phyloP scores from a whole-genome alignment of 2,329 filamentous ascomycete species.

The Monilinia laxa region DNA sequence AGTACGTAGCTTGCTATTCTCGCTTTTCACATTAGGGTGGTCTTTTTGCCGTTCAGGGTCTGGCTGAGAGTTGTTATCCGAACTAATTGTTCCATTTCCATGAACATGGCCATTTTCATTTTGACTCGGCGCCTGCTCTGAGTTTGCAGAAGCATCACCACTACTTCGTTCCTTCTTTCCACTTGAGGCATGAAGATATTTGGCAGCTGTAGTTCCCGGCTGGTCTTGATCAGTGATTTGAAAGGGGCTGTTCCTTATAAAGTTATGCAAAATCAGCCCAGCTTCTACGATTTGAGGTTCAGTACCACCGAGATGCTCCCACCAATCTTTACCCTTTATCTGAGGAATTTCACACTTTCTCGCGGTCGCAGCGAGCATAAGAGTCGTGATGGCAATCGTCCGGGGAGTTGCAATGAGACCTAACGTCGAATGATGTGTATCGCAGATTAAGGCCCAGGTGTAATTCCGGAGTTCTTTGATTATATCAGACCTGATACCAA shows the following conservation, averaged over 20 bases:
- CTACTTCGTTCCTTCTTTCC: constrained; percentile 12
- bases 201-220: constrained; percentile 14
- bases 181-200: constrained; percentile 22
- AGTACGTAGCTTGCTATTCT: neutral
- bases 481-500: constrained; percentile 56
- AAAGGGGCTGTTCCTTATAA: constrained; percentile 63
- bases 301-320: constrained; percentile 73
- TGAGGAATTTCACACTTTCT: constrained; percentile 72
- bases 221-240: constrained; percentile 16
- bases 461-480: constrained; percentile 74
- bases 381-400: constrained; percentile 78
- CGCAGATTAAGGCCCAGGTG: constrained; percentile 92
- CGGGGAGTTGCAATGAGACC: constrained; percentile 77
- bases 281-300: constrained; percentile 69
- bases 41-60: neutral
- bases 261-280: constrained; percentile 70
- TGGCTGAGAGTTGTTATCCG: constrained; percentile 20
- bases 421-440: constrained; percentile 79
- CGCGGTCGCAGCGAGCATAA: constrained; percentile 83
- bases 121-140: neutral
- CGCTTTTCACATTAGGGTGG: constrained; percentile 27
- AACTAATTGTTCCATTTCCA: constrained; percentile 17
- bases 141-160: neutral
- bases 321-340: constrained; percentile 77
- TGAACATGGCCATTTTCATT: constrained; percentile 19